Evolutionary conservation across 78 protist genomes (phyloP).

Genomic region (Salpingoeca rosetta): DNA sequence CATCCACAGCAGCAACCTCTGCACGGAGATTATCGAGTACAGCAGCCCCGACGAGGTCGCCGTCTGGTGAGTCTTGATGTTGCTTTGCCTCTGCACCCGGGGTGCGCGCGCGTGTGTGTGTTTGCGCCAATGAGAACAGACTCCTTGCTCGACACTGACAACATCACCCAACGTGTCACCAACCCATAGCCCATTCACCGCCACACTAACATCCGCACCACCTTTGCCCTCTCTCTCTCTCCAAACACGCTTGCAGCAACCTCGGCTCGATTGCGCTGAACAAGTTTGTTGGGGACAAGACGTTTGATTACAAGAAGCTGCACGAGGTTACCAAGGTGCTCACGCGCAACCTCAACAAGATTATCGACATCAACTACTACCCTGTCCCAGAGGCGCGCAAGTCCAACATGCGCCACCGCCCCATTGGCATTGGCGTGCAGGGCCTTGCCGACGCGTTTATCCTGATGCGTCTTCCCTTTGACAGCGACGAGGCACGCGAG

Average conservation of each 20-base stretch:
- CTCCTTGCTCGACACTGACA: no score
- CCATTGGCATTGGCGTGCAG: slow-evolving; percentile 94
- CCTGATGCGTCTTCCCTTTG: slow-evolving; percentile 80
- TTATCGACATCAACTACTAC: slow-evolving; percentile 91
- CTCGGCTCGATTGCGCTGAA: slow-evolving; percentile 94
- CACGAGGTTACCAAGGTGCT: slow-evolving; percentile 49
- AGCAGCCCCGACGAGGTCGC: slow-evolving; percentile 79
- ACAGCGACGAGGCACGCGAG: slow-evolving; percentile 66
- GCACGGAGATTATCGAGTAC: slow-evolving; percentile 96
- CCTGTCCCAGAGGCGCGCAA: slow-evolving; percentile 87
- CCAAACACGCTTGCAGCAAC: slow-evolving; percentile 88
- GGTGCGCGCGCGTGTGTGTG: no score
- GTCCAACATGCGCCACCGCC: slow-evolving; percentile 89
- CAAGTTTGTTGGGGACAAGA: slow-evolving; percentile 50
- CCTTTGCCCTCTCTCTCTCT: neutral
- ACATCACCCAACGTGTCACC: no score
- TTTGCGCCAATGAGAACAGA: no score
- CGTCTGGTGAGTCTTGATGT: no score
- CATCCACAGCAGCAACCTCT: slow-evolving; percentile 86
- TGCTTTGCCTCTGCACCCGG: neutral
- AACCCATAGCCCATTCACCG: no score
- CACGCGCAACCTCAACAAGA: slow-evolving; percentile 78
- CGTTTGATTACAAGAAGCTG: slow-evolving; percentile 70
- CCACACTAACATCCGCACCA: neutral
- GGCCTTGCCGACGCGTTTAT: slow-evolving; percentile 94